Percentiles rank a stretch among this genome's conserved stretches.
Evolutionary conservation across 768 basidiomycete genomes (phyloP).

Genomic region (Lactarius psammicola): DNA sequence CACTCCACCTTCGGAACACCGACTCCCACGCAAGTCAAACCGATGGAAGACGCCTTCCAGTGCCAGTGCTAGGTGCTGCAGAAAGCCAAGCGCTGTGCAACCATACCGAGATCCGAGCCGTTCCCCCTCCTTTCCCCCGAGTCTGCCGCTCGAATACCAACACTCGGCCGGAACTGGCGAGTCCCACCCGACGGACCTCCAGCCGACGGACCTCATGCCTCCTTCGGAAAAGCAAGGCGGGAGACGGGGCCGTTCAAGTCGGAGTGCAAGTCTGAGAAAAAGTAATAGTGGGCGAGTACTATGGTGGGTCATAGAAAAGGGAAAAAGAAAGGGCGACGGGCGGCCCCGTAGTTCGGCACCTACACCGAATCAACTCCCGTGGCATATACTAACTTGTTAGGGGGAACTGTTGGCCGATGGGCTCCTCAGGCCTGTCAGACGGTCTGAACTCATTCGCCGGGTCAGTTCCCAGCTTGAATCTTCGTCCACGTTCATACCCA

Average conservation of each 20-base stretch:
- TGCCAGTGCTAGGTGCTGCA: too few species aligned
- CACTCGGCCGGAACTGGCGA: not conserved
- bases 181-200: not conserved
- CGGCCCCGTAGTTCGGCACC: not conserved
- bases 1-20: too few species aligned
- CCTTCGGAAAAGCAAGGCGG: not conserved
- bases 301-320: not conserved
- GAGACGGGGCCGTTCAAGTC: not conserved
- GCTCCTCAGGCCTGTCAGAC: not conserved
- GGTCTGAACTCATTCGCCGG: not conserved
- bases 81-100: not conserved
- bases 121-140: not conserved
- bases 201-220: not conserved
- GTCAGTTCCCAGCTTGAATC: not conserved
- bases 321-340: not conserved
- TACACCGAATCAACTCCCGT: too few species aligned
- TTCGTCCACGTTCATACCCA: not conserved
- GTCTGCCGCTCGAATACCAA: not conserved
- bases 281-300: too few species aligned
- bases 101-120: not conserved
- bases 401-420: not conserved
- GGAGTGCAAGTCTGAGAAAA: not conserved
- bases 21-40: too few species aligned
- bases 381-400: too few species aligned
- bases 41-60: too few species aligned